Base-by-base conservation (phyloP, 2,329 filamentous ascomycete species). In the Trichoderma gracile region DNA sequence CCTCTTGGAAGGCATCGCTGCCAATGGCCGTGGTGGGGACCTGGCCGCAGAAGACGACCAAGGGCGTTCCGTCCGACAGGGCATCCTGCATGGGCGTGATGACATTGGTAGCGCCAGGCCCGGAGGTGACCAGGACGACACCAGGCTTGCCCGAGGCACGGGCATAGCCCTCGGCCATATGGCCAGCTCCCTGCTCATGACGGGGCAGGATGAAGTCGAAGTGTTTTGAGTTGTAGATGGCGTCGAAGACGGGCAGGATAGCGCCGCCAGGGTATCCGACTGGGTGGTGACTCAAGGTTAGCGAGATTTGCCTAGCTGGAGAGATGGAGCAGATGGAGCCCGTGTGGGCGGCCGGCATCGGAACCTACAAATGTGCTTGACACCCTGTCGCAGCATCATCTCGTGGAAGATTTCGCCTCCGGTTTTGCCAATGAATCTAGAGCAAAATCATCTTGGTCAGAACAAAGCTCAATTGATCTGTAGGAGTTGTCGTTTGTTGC, bases 291-390 rank as follows among this genome's bases (percentile, higher is more conserved):
- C 54, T 40, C 27, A 52, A 62, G 49, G 67, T 73, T 62, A 75
- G 69, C 61, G 49, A 87, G 77, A 98, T 88, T 97, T 89, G 81
- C 98, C 97, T 79, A 97, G 90, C 81, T 91, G 88, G 65, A 94
- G 98, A 82, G 97, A 97, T 85, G 96, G 96, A 95, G 95, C 42
- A 98, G 88, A 79, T 98, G 98, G 69, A 95, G 93, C 75, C 95
- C 94, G 73, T 94, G 94, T 70, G 94, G 92, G 80, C 45, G n/a
- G 65, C 30, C 43, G 25, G 59, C 38, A 33, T 40, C 54, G 63
- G 63, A 65, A 53, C 68, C 89, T 84, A 96, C 92, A 98, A 74
- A 98, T 86, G 77, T 57, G 45, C 56, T 60, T 60, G 27, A 59
- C 56, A 71, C 84, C 86, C 71, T 94, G 91, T 74, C 94, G 86